Evolutionary conservation across 2,329 filamentous ascomycete species (phyloP), one percentile per base, ranked within the genome.

Genomic region (Aphanocladium album): DNA sequence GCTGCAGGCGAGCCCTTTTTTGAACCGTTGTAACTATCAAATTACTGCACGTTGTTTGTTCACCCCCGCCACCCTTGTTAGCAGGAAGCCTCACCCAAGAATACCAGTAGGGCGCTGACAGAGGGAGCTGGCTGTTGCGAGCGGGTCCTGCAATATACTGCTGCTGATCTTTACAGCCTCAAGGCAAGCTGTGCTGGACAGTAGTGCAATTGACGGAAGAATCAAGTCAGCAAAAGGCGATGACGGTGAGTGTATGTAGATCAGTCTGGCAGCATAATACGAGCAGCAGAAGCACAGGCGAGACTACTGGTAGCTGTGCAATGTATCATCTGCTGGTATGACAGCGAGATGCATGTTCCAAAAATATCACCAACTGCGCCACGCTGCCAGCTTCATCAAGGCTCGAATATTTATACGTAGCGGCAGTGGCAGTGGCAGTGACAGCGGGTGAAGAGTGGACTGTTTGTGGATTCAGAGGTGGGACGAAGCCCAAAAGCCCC

Each of bases 301-400:
- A 27, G 37, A 30, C n/a, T n/a, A n/a, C n/a, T n/a, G n/a, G n/a
- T n/a, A n/a, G n/a, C n/a, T n/a, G n/a, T 30, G 16, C 52, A 8
- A n/a, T n/a, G n/a, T 14, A n/a, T 14, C 14, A 30, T 35, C 4
- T n/a, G 27, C 27, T 17, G 14, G 17, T 19, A 50, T 11, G 14
- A n/a, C 25, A 27, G 16, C 39, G 39, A 19, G 14, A 17, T 33
- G 27, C 16, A 11, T n/a, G 25, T n/a, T 37, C 30, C 33, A 49
- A 49, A 57, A 57, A 57, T 57, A 57, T 19, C 27, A 46, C 16
- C 3, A 35, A 16, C 54, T 57, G 43, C 54, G 54, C 54, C 55
- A 57, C 55, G 41, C n/a, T 16, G 14, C 16, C 23, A 25, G 33
- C 23, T 50, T 9, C 11, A 25, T 25, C 19, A 25, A 21, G n/a